Percentiles rank a stretch among this genome's conserved stretches.
Evolutionary conservation across 1,284 basidiomycete genomes (phyloP).

Genomic region (Cryptococcus amylolentus): DNA sequence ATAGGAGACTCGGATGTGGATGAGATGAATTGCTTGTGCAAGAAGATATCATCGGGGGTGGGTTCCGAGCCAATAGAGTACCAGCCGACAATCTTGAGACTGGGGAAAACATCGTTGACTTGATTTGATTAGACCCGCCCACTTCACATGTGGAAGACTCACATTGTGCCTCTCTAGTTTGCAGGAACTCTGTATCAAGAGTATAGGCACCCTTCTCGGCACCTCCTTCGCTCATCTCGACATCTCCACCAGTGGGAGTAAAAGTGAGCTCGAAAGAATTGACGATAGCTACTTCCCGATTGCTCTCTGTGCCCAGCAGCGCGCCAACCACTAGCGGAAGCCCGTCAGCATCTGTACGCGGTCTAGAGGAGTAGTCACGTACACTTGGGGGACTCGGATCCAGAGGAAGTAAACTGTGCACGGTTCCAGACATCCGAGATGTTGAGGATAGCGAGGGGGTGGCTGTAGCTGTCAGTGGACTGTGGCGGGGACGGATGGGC

Average conservation of each 20-base stretch:
- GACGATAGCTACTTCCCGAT: conserved; percentile 90
- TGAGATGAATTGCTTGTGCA: conserved; percentile 72
- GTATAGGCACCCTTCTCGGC: conserved; percentile 40
- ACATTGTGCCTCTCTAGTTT: conserved; percentile 86
- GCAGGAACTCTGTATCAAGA: conserved; percentile 73
- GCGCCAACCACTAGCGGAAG: conserved; percentile 73
- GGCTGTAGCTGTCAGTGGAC: conserved; percentile 54
- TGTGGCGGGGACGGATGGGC: neutral
- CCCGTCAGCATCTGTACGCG: neutral
- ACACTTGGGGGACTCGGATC: conserved; percentile 14
- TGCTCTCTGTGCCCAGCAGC: conserved; percentile 88
- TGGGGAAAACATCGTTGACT: conserved; percentile 98
- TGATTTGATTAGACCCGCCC: conserved; percentile 8
- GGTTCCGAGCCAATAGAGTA: conserved; percentile 79
- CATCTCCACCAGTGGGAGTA: conserved; percentile 12
- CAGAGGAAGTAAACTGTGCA: conserved; percentile 52
- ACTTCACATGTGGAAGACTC: conserved; percentile 34
- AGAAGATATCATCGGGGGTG: conserved; percentile 65
- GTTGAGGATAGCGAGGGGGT: conserved; percentile 93
- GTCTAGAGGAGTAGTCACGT: neutral
- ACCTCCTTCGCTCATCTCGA: conserved; percentile 30
- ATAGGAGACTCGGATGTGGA: conserved; percentile 51
- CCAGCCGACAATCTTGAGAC: conserved; percentile 94
- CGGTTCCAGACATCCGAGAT: conserved; percentile 93
- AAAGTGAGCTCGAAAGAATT: conserved; percentile 87